Evolutionary conservation across 768 basidiomycete species (phyloP), one percentile per base, ranked within the genome.

Genomic region (Boletus sensibilis): DNA sequence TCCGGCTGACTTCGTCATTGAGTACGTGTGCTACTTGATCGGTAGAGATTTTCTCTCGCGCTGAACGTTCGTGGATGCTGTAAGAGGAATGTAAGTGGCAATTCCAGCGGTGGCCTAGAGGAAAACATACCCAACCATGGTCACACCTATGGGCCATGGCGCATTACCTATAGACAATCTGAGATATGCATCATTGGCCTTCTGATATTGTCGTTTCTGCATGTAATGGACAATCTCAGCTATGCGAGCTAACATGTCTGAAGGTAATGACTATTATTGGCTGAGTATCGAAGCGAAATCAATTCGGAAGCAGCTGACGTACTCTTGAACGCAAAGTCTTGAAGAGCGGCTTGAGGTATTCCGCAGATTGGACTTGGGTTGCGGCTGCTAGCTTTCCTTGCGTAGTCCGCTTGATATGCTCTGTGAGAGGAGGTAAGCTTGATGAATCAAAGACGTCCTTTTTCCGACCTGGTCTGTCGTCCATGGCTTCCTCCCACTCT

Each of bases 91-190:
- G 18, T 57, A 29, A 41, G 37, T n/a, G 34, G 27, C 1, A 41
- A 39, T 33, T 39, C 18, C 31, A 33, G 3, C 4, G 4, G 38
- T 21, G 25, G 27, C 1, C 14, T 13, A 23, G 14, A 40, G 29
- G 42, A 52, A 39, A 12, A 78, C 87, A 38, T 73, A 94, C 93
- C 94, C 95, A 76, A 98, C 97, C 90, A 96, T 96, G 58, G 97
- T 99, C 10, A 99, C 97, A 41, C 97, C 97, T 66, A 99, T 99
- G 2, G 97, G 97, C 97, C 97, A 99, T 3, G 97, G 95, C 0
- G 97, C 96, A 65, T 97, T 99, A 34, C 97, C 97, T 60, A 99
- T 99, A 6, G 92, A 94, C 38, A 99, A 78, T 8, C 97, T 89
- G 23, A 99, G 84, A 71, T 99, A 99, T 0, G 95, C 88, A 69